phyloP scores from a whole-genome alignment of 2,329 filamentous ascomycete genomes.

The Cercospora brassicicola region DNA sequence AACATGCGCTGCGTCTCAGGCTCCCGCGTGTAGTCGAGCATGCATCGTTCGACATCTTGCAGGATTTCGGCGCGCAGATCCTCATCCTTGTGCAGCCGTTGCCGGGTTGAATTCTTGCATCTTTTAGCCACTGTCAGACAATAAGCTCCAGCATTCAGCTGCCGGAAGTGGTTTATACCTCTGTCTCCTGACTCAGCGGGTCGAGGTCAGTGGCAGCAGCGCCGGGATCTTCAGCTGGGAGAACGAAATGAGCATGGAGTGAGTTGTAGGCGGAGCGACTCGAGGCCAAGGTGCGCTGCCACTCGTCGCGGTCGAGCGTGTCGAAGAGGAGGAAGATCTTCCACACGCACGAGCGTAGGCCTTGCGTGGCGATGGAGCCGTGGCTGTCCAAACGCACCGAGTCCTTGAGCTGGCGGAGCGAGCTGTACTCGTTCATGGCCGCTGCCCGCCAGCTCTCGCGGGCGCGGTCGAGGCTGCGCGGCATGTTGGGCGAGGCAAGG shows the following conservation, averaged over 20 bases:
- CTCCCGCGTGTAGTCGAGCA: constrained; percentile 77
- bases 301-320: constrained; percentile 62
- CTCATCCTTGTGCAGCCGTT: constrained; percentile 81
- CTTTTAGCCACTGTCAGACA: constrained; percentile 46
- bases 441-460: constrained; percentile 35
- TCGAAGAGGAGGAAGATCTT: constrained; percentile 85
- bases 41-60: constrained; percentile 83
- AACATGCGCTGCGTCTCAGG: constrained; percentile 75
- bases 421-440: constrained; percentile 31
- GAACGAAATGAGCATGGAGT: constrained; percentile 71
- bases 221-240: constrained; percentile 80
- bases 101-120: constrained; percentile 78
- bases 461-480: constrained; percentile 36
- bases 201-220: constrained; percentile 73
- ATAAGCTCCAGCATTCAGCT: constrained; percentile 23
- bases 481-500: constrained; percentile 29
- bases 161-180: constrained; percentile 49
- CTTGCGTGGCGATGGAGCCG: constrained; percentile 40
- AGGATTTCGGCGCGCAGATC: constrained; percentile 80
- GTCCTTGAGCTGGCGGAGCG: constrained; percentile 36
- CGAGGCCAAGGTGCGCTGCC: constrained; percentile 66
- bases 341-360: constrained; percentile 88
- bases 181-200: constrained; percentile 79
- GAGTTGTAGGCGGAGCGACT: constrained; percentile 73
- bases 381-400: constrained; percentile 34